Conservation (phyloP, 805 yeast species). For the Metschnikowia henanensis region DNA sequence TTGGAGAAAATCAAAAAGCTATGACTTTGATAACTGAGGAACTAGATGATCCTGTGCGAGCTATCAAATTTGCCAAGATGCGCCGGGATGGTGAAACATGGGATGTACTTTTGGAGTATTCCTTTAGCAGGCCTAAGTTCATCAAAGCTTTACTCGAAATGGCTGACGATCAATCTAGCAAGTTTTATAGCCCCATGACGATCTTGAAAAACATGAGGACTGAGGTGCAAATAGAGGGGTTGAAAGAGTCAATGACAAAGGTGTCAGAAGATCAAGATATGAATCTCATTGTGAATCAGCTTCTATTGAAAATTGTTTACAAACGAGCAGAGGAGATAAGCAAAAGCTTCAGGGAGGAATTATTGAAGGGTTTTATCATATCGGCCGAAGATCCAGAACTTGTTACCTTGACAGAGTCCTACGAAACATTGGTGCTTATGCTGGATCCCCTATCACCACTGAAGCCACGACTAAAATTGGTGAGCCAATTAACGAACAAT, state of each 20-base stretch:
- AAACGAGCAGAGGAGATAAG: slow-evolving; percentile 32
- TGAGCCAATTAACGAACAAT: slow-evolving; percentile 3
- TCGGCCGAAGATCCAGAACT: slow-evolving; percentile 18
- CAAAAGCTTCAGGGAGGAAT: slow-evolving; percentile 19
- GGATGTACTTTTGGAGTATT: slow-evolving; percentile 70
- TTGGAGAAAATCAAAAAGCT: slow-evolving; percentile 80
- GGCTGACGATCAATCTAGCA: slow-evolving; percentile 53
- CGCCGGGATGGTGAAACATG: slow-evolving; percentile 76
- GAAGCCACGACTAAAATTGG: slow-evolving; percentile 6
- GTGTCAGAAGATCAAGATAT: slow-evolving; percentile 66
- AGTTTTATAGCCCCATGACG: slow-evolving; percentile 58
- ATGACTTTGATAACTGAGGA: slow-evolving; percentile 73
- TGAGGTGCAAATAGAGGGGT: slow-evolving; percentile 61
- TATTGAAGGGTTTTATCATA: slow-evolving; percentile 30
- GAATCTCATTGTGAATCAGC: slow-evolving; percentile 48
- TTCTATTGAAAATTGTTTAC: slow-evolving; percentile 44
- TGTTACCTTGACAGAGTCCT: slow-evolving; percentile 24
- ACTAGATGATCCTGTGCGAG: slow-evolving; percentile 74
- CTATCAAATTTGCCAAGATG: slow-evolving; percentile 73
- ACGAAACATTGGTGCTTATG: slow-evolving; percentile 27
- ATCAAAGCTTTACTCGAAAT: slow-evolving; percentile 70
- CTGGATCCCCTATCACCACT: slow-evolving; percentile 8
- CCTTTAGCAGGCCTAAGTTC: slow-evolving; percentile 73
- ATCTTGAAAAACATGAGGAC: slow-evolving; percentile 66
- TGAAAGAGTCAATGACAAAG: slow-evolving; percentile 57